A percentile compares a stretch with the other conserved stretches of the same genome.
phyloP scores from a whole-genome alignment of 164 flowering plant genomes.

The Akebia trifoliata region DNA sequence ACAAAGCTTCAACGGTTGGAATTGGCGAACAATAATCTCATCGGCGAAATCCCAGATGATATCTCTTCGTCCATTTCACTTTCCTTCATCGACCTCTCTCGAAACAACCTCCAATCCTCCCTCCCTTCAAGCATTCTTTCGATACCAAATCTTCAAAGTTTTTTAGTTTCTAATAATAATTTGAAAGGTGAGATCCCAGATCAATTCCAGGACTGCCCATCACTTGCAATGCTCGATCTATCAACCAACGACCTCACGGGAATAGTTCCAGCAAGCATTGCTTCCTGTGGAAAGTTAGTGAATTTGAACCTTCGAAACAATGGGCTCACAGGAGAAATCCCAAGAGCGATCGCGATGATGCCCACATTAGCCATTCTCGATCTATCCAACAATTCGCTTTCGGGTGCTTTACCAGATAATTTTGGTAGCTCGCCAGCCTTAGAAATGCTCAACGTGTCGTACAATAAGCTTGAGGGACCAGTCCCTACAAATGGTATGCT shows the following conservation, averaged over 20 bases:
- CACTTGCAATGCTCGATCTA: conserved; percentile 73
- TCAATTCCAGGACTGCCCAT: conserved; percentile 82
- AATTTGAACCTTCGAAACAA: conserved; percentile 64
- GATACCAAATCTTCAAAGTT: conserved; percentile 66
- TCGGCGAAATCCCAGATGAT: conserved; percentile 72
- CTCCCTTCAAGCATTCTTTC: conserved; percentile 77
- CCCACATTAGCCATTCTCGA: conserved; percentile 74
- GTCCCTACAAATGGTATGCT: conserved; percentile 74
- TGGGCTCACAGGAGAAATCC: conserved; percentile 63
- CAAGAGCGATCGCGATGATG: conserved; percentile 61
- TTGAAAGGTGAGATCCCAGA: conserved; percentile 68
- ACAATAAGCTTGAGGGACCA: conserved; percentile 71
- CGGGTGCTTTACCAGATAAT: conserved; percentile 62
- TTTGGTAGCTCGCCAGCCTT: conserved; percentile 82
- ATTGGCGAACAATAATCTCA: conserved; percentile 66
- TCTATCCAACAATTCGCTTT: conserved; percentile 73
- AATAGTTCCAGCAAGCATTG: conserved; percentile 65
- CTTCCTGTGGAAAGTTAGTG: conserved; percentile 72
- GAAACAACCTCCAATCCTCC: conserved; percentile 59
- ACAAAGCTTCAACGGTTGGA: conserved; percentile 70
- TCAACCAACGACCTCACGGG: conserved; percentile 76
- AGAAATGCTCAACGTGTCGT: conserved; percentile 70
- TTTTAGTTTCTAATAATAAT: conserved; percentile 58
- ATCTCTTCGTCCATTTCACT: conserved; percentile 60
- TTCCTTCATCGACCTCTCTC: conserved; percentile 76